Conservation (phyloP, 1,284 basidiomycete species). For the Agaricales sp. region DNA sequence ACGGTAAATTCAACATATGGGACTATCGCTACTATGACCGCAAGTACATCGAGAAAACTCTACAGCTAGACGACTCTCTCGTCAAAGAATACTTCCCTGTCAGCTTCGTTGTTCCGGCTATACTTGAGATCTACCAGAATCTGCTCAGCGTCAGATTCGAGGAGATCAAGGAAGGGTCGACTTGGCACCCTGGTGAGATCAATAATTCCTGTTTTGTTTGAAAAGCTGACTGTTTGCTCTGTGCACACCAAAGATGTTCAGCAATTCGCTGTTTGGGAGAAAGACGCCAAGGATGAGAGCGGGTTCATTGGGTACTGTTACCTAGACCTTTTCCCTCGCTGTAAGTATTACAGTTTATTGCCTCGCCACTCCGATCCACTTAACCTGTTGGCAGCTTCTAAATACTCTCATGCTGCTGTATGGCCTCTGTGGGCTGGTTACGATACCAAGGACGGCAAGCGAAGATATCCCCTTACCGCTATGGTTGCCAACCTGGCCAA, state of each 20-base stretch:
- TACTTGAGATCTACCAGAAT: constrained; percentile 74
- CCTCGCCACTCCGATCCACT: not conserved
- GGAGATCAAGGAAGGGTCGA: constrained; percentile 42
- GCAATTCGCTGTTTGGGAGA: constrained; percentile 75
- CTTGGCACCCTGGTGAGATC: constrained; percentile 65
- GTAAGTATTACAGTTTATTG: constrained; percentile 26
- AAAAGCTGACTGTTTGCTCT: constrained; percentile 3
- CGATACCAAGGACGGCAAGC: constrained; percentile 38
- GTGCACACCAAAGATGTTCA: constrained; percentile 59
- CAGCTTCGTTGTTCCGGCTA: constrained; percentile 65
- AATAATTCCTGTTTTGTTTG: not conserved
- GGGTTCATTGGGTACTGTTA: constrained; percentile 76
- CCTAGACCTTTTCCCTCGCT: constrained; percentile 79
- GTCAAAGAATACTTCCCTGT: constrained; percentile 87
- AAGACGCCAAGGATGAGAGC: constrained; percentile 53
- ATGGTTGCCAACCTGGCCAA: constrained; percentile 89
- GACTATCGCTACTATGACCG: constrained; percentile 68
- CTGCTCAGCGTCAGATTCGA: constrained; percentile 68
- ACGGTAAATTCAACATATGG: constrained; percentile 64
- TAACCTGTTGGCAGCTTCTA: constrained; percentile 36
- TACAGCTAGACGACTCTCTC: constrained; percentile 61
- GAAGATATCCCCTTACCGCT: constrained; percentile 63
- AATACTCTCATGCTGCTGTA: constrained; percentile 82
- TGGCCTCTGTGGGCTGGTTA: constrained; percentile 67
- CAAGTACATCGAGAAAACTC: constrained; percentile 53